phyloP scores from a whole-genome alignment of 2,329 filamentous ascomycete species.

The Aspergillus thermomutatus region DNA sequence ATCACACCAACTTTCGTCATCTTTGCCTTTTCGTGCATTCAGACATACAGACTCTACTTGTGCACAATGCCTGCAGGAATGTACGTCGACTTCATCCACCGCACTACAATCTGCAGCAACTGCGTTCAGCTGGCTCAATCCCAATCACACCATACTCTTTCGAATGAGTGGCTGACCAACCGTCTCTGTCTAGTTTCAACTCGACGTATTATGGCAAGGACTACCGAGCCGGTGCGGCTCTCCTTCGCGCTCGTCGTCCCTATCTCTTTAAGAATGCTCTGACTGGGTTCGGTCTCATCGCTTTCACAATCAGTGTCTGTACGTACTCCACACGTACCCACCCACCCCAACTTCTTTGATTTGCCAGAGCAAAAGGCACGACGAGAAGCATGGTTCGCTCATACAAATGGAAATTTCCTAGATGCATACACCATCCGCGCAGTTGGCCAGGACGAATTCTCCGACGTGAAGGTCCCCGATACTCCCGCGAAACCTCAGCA shows the following conservation, averaged over 20 bases:
- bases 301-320: conserved; percentile 84
- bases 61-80: conserved; percentile 21
- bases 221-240: conserved; percentile 79
- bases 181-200: conserved; percentile 48
- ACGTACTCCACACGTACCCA: conserved; percentile 43
- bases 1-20: neutral
- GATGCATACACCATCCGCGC: conserved; percentile 73
- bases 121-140: neutral
- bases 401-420: conserved; percentile 26
- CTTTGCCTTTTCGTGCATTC: neutral
- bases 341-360: neutral
- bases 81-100: conserved; percentile 9
- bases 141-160: conserved; percentile 5
- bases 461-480: conserved; percentile 87
- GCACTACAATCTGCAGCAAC: neutral
- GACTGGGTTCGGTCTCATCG: conserved; percentile 71
- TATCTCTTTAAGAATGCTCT: conserved; percentile 87
- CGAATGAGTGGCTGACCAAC: neutral
- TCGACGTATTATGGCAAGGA: conserved; percentile 90
- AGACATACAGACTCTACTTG: neutral
- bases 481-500: conserved; percentile 46
- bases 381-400: conserved; percentile 1
- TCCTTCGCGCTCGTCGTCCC: conserved; percentile 86
- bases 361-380: neutral
- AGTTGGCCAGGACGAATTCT: conserved; percentile 94